phyloP scores from a whole-genome alignment of 768 basidiomycete genomes.

The Leccinum subtestaceum region DNA sequence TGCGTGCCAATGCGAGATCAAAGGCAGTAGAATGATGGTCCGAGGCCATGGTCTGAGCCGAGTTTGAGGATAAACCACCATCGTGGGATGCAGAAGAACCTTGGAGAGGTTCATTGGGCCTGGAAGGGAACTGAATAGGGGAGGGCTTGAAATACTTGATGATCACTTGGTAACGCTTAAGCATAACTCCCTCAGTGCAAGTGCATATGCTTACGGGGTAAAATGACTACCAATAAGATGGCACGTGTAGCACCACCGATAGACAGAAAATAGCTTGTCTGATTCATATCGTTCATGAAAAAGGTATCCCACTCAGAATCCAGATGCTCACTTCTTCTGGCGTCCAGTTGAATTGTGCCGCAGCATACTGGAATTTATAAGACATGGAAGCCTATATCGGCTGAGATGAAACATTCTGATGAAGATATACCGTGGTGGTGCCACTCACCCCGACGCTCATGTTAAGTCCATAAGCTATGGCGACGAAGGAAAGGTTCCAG shows the following conservation, averaged over 20 bases:
- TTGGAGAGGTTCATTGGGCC: slow-evolving; percentile 19
- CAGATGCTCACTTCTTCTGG: slow-evolving; percentile 53
- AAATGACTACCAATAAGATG: slow-evolving; percentile 48
- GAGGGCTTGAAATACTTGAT: slow-evolving; percentile 54
- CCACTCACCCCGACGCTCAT: slow-evolving; percentile 45
- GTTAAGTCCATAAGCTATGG: slow-evolving; percentile 47
- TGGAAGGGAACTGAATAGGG: slow-evolving; percentile 16
- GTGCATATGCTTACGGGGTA: slow-evolving; percentile 51
- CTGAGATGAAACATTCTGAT: not conserved
- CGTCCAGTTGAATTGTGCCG: slow-evolving; percentile 60
- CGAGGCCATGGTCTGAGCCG: slow-evolving; percentile 6
- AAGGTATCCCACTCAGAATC: not conserved
- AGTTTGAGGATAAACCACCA: slow-evolving; percentile 1
- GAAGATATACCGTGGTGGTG: not conserved
- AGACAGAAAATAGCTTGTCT: slow-evolving; percentile 75
- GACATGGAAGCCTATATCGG: slow-evolving; percentile 49
- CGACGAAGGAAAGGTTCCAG: slow-evolving; percentile 64
- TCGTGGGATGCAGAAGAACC: slow-evolving; percentile 1
- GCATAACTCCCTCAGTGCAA: not conserved
- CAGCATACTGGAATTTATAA: slow-evolving; percentile 66
- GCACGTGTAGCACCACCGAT: slow-evolving; percentile 53
- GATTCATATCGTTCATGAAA: not conserved
- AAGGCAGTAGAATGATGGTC: slow-evolving; percentile 45
- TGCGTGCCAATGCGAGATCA: slow-evolving; percentile 65
- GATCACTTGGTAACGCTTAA: slow-evolving; percentile 37